Conservation (phyloP, 2,329 filamentous ascomycete species). For the Sphaceloma murrayae region DNA sequence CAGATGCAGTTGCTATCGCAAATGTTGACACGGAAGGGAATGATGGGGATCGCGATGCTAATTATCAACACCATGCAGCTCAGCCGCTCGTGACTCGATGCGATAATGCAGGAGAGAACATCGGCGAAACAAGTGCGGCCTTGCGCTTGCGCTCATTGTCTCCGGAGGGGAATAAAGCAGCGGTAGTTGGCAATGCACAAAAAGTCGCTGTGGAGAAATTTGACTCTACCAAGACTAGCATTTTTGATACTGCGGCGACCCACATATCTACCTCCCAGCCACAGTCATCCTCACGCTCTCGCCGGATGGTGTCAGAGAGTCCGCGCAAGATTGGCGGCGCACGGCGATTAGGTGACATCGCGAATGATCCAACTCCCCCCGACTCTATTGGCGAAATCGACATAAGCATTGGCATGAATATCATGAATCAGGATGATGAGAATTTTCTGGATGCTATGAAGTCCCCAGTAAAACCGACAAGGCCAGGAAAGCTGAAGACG, state of each 20-base stretch:
- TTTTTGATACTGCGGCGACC: slow-evolving; percentile 33
- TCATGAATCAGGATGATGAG: slow-evolving; percentile 32
- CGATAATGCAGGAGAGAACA: too few relatives aligned
- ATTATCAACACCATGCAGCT: too few relatives aligned
- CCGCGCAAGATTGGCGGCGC: slow-evolving; percentile 27
- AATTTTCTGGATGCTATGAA: slow-evolving; percentile 25
- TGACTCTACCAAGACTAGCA: slow-evolving; percentile 17
- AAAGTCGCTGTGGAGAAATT: background rate
- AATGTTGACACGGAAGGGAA: slow-evolving; percentile 17
- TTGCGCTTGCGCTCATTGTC: too few relatives aligned
- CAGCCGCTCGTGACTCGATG: too few relatives aligned
- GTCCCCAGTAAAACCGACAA: slow-evolving; percentile 24
- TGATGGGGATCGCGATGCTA: too few relatives aligned
- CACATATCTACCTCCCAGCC: slow-evolving; percentile 26
- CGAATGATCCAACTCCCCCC: slow-evolving; percentile 22
- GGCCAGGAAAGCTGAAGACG: slow-evolving; percentile 28
- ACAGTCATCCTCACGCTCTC: slow-evolving; percentile 19
- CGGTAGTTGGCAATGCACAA: too few relatives aligned
- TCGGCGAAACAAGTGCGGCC: too few relatives aligned
- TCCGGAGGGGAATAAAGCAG: too few relatives aligned
- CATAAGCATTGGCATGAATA: slow-evolving; percentile 25
- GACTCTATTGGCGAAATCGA: slow-evolving; percentile 24
- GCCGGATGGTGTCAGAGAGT: slow-evolving; percentile 23
- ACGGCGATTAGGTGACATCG: slow-evolving; percentile 27
- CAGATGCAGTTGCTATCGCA: slow-evolving; percentile 15